Evolutionary conservation across 139 green algal species (phyloP), one percentile per base, ranked within the genome.

Genomic region (Chlorella sp.): DNA sequence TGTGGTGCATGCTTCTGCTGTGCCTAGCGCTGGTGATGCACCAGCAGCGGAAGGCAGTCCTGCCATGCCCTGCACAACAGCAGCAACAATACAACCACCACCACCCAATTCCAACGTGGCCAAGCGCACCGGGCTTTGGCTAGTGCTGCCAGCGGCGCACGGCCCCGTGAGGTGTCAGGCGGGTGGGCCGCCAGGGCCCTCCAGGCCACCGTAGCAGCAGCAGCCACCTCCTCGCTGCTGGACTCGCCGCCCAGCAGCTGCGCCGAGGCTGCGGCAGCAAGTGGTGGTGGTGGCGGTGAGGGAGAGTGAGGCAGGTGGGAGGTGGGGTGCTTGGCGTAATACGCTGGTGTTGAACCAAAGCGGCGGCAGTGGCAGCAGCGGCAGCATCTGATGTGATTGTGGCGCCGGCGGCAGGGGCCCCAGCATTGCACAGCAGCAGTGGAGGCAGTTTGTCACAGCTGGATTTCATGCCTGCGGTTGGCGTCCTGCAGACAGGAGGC

Each of bases 221-320:
- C 84, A 5, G 65, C 60, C 77, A 88, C 84, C 64, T 88, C 84
- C 60, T 83, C 62, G 36, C 58, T 78, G 75, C 76, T 84, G 8
- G 36, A 48, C 38, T 85, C 84, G 32, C 77, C 84, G 24, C 75
- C 74, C 48, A 77, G 73, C 65, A 86, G 81, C 64, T 48, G 43
- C n/a, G 79, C 79, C 64, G 75, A 67, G 43, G 64, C 79, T 84
- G 79, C 64, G 38, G n/a, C 2, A 38, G 20, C 56, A 65, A 24
- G 56, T n/a, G n/a, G n/a, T n/a, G n/a, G n/a, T n/a, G n/a, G 7
- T n/a, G 13, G 56, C 56, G 56, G 56, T 20, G 3, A 16, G 56
- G 13, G 56, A 20, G 56, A 16, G 56, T 24, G 9, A 67, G 73
- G 72, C 36, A 41, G 72, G 41, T 13, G 60, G 26, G 41, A 43